Evolutionary conservation across 352 stramenopile genomes (phyloP).

Genomic region (Aphanomyces invadans): DNA sequence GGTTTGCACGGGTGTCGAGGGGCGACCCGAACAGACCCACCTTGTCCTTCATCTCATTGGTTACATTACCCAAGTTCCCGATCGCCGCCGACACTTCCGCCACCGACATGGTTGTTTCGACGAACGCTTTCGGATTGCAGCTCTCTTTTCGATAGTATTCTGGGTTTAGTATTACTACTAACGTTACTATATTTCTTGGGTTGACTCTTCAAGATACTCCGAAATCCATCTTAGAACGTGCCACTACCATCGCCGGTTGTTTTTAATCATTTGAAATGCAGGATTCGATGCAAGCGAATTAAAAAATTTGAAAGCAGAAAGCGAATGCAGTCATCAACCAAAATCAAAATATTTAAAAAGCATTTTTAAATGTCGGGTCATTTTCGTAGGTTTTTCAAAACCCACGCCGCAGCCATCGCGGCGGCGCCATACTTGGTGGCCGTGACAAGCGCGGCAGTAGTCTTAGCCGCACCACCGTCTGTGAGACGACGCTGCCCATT

Average conservation of each 20-base stretch:
- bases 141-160: too few relatives aligned
- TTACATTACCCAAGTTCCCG: conserved; percentile 79
- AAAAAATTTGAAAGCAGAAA: too few relatives aligned
- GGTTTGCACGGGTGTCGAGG: conserved; percentile 76
- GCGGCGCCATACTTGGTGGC: conserved; percentile 2
- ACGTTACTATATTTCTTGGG: too few relatives aligned
- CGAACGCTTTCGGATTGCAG: too few relatives aligned
- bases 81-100: conserved; percentile 37
- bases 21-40: conserved; percentile 79
- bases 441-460: not conserved
- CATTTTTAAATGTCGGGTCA: too few relatives aligned
- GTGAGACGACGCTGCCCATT: not conserved
- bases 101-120: not conserved
- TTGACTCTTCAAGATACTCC: too few relatives aligned
- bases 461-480: not conserved
- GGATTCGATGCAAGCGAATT: too few relatives aligned
- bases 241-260: too few relatives aligned
- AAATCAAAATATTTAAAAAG: too few relatives aligned
- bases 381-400: not conserved
- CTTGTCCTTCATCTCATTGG: conserved; percentile 76
- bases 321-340: not conserved
- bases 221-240: too few relatives aligned
- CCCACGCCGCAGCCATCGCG: not conserved
- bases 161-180: not conserved
- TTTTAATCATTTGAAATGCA: too few relatives aligned